These are phyloP conservation scores for Thozetella sp. DNA, from an alignment of 495 filamentous ascomycete species.

Conservation along the genomic window DNA sequence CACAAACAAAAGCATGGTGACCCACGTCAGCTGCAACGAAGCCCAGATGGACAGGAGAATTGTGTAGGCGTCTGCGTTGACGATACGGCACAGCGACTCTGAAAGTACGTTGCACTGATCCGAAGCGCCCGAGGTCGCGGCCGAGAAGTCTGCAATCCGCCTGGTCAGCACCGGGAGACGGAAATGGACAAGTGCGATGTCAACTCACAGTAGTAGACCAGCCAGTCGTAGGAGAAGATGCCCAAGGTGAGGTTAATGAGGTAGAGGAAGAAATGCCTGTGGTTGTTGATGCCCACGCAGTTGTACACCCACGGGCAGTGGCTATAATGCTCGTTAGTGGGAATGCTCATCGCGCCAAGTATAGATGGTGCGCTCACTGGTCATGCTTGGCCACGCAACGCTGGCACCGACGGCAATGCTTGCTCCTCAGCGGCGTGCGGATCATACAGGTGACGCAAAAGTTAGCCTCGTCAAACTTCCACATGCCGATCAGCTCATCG, in stretches of 20 bases:
- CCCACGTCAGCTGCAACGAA: conserved; percentile 84
- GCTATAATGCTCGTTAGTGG: conserved; percentile 56
- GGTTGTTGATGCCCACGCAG: conserved; percentile 92
- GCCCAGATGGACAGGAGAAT: conserved; percentile 78
- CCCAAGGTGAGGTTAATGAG: conserved; percentile 75
- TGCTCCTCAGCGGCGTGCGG: conserved; percentile 85
- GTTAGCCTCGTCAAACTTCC: conserved; percentile 92
- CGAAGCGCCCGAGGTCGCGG: conserved; percentile 24
- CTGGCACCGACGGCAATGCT: conserved; percentile 88
- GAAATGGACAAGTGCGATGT: conserved; percentile 19
- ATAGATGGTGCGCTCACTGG: conserved; percentile 65
- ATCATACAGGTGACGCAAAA: conserved; percentile 96
- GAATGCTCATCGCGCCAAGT: not conserved
- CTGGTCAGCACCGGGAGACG: not conserved
- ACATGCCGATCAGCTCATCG: conserved; percentile 76
- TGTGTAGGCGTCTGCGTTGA: conserved; percentile 83
- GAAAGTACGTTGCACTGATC: conserved; percentile 76
- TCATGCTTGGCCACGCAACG: conserved; percentile 97
- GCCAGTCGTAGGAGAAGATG: conserved; percentile 61
- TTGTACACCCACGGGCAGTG: conserved; percentile 99
- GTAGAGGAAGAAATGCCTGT: conserved; percentile 93
- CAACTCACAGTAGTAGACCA: conserved; percentile 41
- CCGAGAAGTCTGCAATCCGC: conserved; percentile 29
- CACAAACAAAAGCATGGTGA: conserved; percentile 91
- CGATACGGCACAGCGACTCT: conserved; percentile 67